Conservation (phyloP, 2,329 filamentous ascomycete species). For the Lizonia empirigonia region DNA sequence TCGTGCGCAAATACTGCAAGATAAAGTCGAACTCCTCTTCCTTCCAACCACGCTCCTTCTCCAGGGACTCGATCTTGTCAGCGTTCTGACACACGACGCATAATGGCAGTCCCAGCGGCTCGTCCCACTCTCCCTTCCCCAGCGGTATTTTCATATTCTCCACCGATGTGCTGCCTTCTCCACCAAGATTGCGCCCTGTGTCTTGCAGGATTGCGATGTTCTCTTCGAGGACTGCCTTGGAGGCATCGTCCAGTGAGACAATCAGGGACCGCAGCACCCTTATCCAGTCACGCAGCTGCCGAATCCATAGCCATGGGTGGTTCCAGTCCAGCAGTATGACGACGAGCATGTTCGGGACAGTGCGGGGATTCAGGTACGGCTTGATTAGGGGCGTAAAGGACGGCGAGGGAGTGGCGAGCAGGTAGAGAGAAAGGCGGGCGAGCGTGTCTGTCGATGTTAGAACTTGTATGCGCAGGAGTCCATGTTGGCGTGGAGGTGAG, state of each 20-base stretch:
- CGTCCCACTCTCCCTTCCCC: constrained; percentile 91
- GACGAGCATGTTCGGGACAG: constrained; percentile 82
- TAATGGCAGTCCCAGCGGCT: constrained; percentile 81
- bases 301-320: constrained; percentile 89
- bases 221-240: constrained; percentile 84
- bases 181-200: constrained; percentile 37
- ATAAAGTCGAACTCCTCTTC: constrained; percentile 97
- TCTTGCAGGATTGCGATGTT: constrained; percentile 81
- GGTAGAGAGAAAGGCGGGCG: constrained; percentile 85
- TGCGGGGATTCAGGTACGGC: constrained; percentile 81
- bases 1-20: constrained; percentile 87
- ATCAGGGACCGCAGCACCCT: constrained; percentile 79
- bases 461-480: not conserved
- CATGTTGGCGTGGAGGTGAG: no score
- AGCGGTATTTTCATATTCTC: constrained; percentile 67
- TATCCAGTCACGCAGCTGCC: constrained; percentile 88
- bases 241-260: constrained; percentile 73
- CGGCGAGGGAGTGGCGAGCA: constrained; percentile 82
- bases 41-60: constrained; percentile 90
- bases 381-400: constrained; percentile 82
- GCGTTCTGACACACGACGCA: constrained; percentile 97
- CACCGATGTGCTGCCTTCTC: constrained; percentile 36
- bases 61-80: constrained; percentile 87
- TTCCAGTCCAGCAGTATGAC: constrained; percentile 96
- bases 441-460: constrained; percentile 70